phyloP scores from a whole-genome alignment of 164 flowering plant genomes.

The Berberis vulgaris region DNA sequence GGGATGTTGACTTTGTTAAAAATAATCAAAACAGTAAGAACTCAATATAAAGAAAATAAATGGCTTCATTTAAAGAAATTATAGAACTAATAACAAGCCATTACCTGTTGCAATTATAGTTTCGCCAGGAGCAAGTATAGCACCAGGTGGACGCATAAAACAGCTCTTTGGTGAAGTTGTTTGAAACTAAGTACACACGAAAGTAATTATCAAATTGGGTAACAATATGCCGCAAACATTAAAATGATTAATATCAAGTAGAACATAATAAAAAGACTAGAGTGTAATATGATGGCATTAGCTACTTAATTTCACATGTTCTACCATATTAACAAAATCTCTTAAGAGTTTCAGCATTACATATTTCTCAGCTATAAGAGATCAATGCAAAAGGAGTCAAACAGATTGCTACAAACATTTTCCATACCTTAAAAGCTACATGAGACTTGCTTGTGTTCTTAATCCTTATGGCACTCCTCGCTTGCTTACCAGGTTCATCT shows the following conservation, averaged over 20 bases:
- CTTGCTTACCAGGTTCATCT: slow-evolving; percentile 98
- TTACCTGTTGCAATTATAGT: slow-evolving; percentile 83
- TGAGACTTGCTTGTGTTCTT: slow-evolving; percentile 81
- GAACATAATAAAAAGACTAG: too few relatives aligned
- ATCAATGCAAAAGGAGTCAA: background rate
- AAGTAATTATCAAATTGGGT: background rate
- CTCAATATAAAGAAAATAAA: too few relatives aligned
- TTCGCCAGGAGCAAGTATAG: slow-evolving; percentile 83
- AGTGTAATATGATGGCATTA: background rate
- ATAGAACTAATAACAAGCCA: background rate
- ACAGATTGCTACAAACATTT: background rate
- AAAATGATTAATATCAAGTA: background rate
- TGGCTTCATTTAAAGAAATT: background rate
- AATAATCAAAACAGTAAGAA: too few relatives aligned
- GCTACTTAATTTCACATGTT: background rate
- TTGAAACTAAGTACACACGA: slow-evolving; percentile 53
- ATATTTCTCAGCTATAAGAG: background rate
- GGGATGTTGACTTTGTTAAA: too few relatives aligned
- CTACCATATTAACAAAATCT: too few relatives aligned
- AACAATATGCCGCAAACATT: background rate
- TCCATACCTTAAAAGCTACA: slow-evolving; percentile 84
- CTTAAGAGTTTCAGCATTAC: too few relatives aligned
- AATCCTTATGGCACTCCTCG: slow-evolving; percentile 69
- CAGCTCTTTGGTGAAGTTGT: slow-evolving; percentile 98
- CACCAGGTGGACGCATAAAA: slow-evolving; percentile 97